Percentiles rank a stretch among this genome's conserved stretches.
Evolutionary conservation across 1,284 basidiomycete species (phyloP).

Genomic region (Ganoderma sinense): DNA sequence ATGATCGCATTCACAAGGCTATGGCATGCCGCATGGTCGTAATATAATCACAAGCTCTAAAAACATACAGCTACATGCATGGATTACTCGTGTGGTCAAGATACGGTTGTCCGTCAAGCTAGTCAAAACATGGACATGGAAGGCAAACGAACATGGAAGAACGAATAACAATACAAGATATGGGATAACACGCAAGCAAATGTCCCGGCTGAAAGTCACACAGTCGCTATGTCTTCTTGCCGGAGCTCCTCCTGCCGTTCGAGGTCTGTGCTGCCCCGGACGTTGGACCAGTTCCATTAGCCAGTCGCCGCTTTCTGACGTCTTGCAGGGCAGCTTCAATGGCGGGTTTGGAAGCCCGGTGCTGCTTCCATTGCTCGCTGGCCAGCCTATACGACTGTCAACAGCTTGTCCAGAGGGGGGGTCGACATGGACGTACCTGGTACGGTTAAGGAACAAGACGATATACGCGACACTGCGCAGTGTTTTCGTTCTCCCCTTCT

Average conservation of each 20-base stretch:
- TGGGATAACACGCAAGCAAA: constrained; percentile 1
- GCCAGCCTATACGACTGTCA: constrained; percentile 51
- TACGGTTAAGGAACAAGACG: constrained; percentile 71
- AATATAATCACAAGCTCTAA: constrained; percentile 12
- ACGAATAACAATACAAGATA: constrained; percentile 17
- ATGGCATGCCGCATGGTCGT: constrained; percentile 12
- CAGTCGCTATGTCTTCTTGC: constrained; percentile 9
- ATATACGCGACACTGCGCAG: constrained; percentile 68
- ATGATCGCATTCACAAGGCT: constrained; percentile 1
- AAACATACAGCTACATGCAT: constrained; percentile 16
- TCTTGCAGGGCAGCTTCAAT: constrained; percentile 73
- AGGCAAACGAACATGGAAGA: constrained; percentile 5
- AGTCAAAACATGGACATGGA: background rate
- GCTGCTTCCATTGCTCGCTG: constrained; percentile 67
- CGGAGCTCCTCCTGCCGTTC: background rate
- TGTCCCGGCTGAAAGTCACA: background rate
- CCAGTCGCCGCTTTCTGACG: constrained; percentile 62
- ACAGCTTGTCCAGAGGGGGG: background rate
- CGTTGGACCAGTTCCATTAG: constrained; percentile 20
- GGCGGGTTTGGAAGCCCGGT: constrained; percentile 64
- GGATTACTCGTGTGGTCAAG: background rate
- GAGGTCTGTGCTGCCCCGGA: constrained; percentile 7
- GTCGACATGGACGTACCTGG: constrained; percentile 57
- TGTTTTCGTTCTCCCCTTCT: constrained; percentile 38
- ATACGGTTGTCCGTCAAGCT: background rate